phyloP scores from a whole-genome alignment of 768 basidiomycete species.

The Pulveroboletus ravenelii region DNA sequence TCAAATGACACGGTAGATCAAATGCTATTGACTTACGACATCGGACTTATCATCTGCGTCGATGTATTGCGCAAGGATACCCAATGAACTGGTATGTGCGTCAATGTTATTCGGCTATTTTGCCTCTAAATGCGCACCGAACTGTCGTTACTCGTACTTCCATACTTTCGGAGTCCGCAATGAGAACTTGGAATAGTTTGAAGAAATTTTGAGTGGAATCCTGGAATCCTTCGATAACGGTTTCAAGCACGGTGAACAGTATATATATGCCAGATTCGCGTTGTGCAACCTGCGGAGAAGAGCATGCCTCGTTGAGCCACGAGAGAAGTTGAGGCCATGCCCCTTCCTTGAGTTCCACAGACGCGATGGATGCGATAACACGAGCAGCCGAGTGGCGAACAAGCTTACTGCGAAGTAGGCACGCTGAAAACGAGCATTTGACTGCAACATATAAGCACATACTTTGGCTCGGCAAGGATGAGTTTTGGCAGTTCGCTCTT shows the following conservation, averaged over 20 bases:
- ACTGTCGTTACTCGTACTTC: slow-evolving; percentile 91
- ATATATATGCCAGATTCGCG: slow-evolving; percentile 93
- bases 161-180: slow-evolving; percentile 79
- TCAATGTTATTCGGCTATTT: slow-evolving; percentile 1
- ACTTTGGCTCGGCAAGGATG: slow-evolving; percentile 77
- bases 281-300: slow-evolving; percentile 61
- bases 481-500: slow-evolving; percentile 78
- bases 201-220: slow-evolving; percentile 71
- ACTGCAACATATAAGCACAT: slow-evolving; percentile 22
- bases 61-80: slow-evolving; percentile 90
- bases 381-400: slow-evolving; percentile 92
- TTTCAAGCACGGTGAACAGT: slow-evolving; percentile 87
- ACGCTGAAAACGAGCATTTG: neutral
- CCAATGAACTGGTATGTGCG: slow-evolving; percentile 57
- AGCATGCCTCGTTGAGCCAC: slow-evolving; percentile 76
- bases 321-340: slow-evolving; percentile 87
- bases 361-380: slow-evolving; percentile 88
- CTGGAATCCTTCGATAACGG: slow-evolving; percentile 85
- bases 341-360: slow-evolving; percentile 74
- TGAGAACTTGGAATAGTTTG: slow-evolving; percentile 66
- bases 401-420: slow-evolving; percentile 54
- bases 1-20: neutral
- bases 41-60: slow-evolving; percentile 82
- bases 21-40: slow-evolving; percentile 52
- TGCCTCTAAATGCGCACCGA: slow-evolving; percentile 39